These are phyloP conservation scores for Chrysanthemum seticuspe DNA, from an alignment of 129 eudicot species.

Conservation along the genomic window DNA sequence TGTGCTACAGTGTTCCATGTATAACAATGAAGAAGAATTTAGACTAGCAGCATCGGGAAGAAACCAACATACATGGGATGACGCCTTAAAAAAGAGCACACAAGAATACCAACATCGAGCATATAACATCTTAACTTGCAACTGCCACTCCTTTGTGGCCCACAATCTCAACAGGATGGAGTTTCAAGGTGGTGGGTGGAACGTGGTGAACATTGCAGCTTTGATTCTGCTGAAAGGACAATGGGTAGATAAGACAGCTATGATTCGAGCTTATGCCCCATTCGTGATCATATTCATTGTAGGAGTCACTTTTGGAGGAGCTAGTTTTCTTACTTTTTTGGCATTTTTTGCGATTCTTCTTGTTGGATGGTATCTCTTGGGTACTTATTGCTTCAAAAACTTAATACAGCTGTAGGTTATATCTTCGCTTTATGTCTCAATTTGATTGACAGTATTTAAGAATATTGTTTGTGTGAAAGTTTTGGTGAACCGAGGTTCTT, in stretches of 20 bases:
- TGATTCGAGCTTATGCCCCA: constrained; percentile 57
- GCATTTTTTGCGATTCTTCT: constrained; percentile 51
- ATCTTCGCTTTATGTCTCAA: not conserved
- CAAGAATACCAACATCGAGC: constrained; percentile 83
- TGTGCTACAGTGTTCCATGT: constrained; percentile 23
- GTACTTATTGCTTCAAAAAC: constrained; percentile 76
- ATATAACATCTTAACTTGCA: constrained; percentile 83
- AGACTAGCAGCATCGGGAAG: constrained; percentile 33
- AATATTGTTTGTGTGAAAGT: constrained; percentile 12
- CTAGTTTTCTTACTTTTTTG: constrained; percentile 60
- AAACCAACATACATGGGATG: constrained; percentile 63
- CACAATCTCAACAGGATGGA: constrained; percentile 73
- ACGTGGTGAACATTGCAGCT: constrained; percentile 71
- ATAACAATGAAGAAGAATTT: constrained; percentile 36
- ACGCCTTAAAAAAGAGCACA: constrained; percentile 61
- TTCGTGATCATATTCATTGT: constrained; percentile 49
- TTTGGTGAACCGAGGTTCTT: constrained; percentile 18
- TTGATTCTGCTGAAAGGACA: constrained; percentile 72
- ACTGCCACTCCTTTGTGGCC: constrained; percentile 93
- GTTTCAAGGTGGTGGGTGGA: constrained; percentile 76
- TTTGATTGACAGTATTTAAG: constrained; percentile 15
- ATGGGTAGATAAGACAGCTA: constrained; percentile 55
- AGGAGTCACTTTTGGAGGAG: constrained; percentile 75
- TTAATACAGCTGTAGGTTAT: constrained; percentile 53
- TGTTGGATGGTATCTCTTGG: constrained; percentile 88